phyloP scores from a whole-genome alignment of 2,329 filamentous ascomycete genomes.

The Knufia petricola region DNA sequence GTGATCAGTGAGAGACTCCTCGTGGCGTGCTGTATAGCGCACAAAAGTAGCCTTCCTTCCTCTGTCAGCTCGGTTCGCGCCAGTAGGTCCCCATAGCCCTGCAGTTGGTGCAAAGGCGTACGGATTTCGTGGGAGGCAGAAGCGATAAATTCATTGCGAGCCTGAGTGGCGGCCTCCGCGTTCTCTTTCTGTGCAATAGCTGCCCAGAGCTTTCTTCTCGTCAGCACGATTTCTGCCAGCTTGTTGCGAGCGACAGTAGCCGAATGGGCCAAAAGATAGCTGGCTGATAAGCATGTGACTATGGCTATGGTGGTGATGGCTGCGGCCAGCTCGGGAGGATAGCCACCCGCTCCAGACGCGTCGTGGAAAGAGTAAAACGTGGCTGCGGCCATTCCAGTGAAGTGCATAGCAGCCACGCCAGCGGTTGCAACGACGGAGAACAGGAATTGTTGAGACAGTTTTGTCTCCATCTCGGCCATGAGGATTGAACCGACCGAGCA shows the following conservation, averaged over 20 bases:
- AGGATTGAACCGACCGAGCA: constrained; percentile 27
- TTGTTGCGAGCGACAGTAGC: constrained; percentile 30
- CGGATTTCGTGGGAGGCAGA: constrained; percentile 31
- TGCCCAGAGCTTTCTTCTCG: constrained; percentile 27
- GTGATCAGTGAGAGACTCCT: constrained; percentile 30
- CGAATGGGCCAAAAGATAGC: constrained; percentile 28
- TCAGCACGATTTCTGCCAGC: constrained; percentile 28
- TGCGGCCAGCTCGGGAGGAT: constrained; percentile 26
- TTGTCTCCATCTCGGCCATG: constrained; percentile 28
- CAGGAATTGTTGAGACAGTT: constrained; percentile 26
- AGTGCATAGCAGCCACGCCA: constrained; percentile 31
- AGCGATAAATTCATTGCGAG: constrained; percentile 29
- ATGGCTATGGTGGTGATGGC: constrained; percentile 27
- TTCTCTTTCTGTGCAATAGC: constrained; percentile 29
- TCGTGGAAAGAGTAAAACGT: constrained; percentile 25
- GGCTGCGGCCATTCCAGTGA: constrained; percentile 27
- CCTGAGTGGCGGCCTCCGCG: constrained; percentile 27
- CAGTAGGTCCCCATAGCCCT: constrained; percentile 29
- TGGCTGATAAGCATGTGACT: constrained; percentile 30
- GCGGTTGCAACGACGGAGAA: constrained; percentile 26
- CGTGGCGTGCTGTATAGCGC: constrained; percentile 28
- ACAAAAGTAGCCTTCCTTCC: constrained; percentile 26
- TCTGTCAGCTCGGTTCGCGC: constrained; percentile 26
- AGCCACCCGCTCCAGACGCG: constrained; percentile 24
- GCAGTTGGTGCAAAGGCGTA: constrained; percentile 29